These are phyloP conservation scores for Fusarium continuum DNA, from an alignment of 2,329 filamentous ascomycete genomes.

Conservation along the genomic window DNA sequence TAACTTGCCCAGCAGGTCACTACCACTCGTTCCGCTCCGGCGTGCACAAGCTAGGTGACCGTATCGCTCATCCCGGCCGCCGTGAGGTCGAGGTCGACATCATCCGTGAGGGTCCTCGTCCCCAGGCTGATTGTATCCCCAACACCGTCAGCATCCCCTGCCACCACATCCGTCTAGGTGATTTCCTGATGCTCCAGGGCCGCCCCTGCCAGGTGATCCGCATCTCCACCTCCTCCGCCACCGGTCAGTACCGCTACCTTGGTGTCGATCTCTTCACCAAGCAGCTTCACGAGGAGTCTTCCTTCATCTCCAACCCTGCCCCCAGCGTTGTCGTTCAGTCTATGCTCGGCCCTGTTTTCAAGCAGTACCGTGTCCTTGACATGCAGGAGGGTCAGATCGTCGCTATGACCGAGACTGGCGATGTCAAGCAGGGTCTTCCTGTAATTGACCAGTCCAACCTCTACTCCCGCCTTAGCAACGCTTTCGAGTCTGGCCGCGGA, in stretches of 20 bases:
- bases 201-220: slow-evolving; percentile 99
- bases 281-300: slow-evolving; percentile 98
- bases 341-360: slow-evolving; percentile 99
- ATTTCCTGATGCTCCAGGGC: slow-evolving; percentile 98
- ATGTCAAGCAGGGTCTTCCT: slow-evolving; percentile 94
- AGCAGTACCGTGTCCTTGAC: slow-evolving; percentile 99
- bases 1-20: slow-evolving; percentile 56
- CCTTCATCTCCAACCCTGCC: slow-evolving; percentile 95
- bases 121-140: slow-evolving; percentile 53
- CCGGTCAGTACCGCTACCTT: slow-evolving; percentile 99
- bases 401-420: slow-evolving; percentile 98
- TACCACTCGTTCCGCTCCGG: slow-evolving; percentile 68
- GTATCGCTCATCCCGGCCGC: slow-evolving; percentile 58
- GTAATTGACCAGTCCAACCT: slow-evolving; percentile 96
- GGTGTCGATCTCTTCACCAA: slow-evolving; percentile 99
- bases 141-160: slow-evolving; percentile 98
- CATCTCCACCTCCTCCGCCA: slow-evolving; percentile 97
- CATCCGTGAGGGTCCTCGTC: slow-evolving; percentile 38
- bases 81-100: slow-evolving; percentile 61
- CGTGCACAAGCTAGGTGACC: slow-evolving; percentile 66
- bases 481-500: slow-evolving; percentile 92
- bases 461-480: slow-evolving; percentile 78
- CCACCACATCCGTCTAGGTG: slow-evolving; percentile 99
- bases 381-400: slow-evolving; percentile 87
- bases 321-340: slow-evolving; percentile 98